Conservation (phyloP, 495 filamentous ascomycete genomes). For the Neurospora sp. region DNA sequence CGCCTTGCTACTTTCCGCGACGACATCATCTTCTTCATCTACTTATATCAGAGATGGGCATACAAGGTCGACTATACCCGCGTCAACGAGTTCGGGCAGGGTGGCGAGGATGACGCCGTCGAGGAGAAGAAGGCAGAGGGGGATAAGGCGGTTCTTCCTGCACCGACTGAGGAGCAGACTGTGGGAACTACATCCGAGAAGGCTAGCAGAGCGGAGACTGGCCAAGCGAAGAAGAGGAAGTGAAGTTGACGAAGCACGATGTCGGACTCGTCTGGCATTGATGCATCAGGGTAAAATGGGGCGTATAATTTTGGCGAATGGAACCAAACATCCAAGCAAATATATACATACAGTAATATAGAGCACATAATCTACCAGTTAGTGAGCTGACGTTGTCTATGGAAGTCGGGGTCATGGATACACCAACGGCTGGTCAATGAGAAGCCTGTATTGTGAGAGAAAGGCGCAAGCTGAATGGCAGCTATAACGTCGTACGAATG, state of each 20-base stretch:
- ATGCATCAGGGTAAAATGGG: neutral
- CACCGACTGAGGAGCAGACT: neutral
- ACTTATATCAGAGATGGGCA: conserved; percentile 88
- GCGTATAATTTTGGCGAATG: neutral
- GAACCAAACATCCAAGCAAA: neutral
- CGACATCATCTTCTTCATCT: conserved; percentile 97
- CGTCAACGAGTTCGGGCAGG: conserved; percentile 97
- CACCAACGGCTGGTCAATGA: neutral
- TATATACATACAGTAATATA: neutral
- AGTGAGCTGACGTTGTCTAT: neutral
- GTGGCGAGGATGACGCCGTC: conserved; percentile 70
- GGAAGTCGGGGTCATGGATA: neutral
- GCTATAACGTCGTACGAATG: neutral
- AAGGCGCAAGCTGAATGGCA: neutral
- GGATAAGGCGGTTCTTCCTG: conserved; percentile 5
- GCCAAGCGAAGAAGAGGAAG: conserved; percentile 40
- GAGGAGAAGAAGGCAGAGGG: conserved; percentile 36
- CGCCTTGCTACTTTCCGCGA: conserved; percentile 89
- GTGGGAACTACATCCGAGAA: conserved; percentile 20
- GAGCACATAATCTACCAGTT: neutral
- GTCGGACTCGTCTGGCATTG: neutral
- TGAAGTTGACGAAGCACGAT: conserved; percentile 8
- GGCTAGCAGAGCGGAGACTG: conserved; percentile 32
- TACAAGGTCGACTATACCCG: conserved; percentile 89
- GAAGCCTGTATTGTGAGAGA: neutral